Evolutionary conservation across 148 eudicot genomes (phyloP).

Genomic region (Diospyros kaki): DNA sequence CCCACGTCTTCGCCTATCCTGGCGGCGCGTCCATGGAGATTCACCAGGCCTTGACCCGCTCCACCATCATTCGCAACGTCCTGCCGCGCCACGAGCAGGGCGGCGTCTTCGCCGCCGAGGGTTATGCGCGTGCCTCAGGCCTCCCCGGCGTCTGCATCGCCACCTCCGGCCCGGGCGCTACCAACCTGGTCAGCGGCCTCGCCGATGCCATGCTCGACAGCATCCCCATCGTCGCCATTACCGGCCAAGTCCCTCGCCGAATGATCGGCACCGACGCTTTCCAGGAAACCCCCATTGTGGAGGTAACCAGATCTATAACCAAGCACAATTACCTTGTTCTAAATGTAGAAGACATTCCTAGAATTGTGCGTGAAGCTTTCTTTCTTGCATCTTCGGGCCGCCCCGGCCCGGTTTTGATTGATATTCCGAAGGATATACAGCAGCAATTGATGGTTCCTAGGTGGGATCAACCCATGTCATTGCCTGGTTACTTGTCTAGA

Average conservation of each 20-base stretch:
- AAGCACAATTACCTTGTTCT: conserved; percentile 82
- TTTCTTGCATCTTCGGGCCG: conserved; percentile 65
- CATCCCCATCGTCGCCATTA: conserved; percentile 73
- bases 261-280: conserved; percentile 95
- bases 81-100: conserved; percentile 94
- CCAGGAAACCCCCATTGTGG: conserved; percentile 92
- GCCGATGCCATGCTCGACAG: conserved; percentile 89
- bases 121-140: conserved; percentile 82
- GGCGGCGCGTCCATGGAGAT: conserved; percentile 95
- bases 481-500: conserved; percentile 67
- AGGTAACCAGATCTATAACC: conserved; percentile 83
- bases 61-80: conserved; percentile 49
- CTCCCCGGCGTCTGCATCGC: conserved; percentile 91
- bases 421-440: conserved; percentile 86
- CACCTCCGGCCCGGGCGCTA: conserved; percentile 94
- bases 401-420: conserved; percentile 85
- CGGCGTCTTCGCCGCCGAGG: conserved; percentile 90
- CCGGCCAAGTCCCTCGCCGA: conserved; percentile 80
- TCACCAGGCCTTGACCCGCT: conserved; percentile 85
- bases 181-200: conserved; percentile 74
- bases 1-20: conserved; percentile 78
- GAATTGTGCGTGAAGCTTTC: conserved; percentile 80
- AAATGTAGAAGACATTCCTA: conserved; percentile 79
- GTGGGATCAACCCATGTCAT: conserved; percentile 58
- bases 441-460: conserved; percentile 72